These are phyloP conservation scores for Chaetomium fimeti DNA, from an alignment of 495 filamentous ascomycete genomes.

Conservation along the genomic window DNA sequence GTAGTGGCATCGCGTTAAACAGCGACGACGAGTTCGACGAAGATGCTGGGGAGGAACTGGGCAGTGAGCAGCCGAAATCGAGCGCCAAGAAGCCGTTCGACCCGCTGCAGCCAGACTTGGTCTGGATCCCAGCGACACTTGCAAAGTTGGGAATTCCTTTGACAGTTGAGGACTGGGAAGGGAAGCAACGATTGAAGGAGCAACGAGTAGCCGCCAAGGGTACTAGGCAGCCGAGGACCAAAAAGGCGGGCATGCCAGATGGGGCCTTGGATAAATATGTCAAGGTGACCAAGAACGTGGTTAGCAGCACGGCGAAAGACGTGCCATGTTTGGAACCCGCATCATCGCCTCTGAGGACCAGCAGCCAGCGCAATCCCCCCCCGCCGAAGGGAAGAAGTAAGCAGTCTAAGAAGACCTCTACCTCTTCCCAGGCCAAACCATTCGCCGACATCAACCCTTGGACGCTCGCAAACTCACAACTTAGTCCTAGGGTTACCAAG, in stretches of 20 bases:
- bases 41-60: conserved; percentile 50
- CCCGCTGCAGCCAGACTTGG: conserved; percentile 65
- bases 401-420: conserved; percentile 34
- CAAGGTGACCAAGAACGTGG: conserved; percentile 39
- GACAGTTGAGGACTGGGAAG: conserved; percentile 76
- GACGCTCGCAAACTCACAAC: conserved; percentile 45
- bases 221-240: conserved; percentile 30
- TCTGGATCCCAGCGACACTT: conserved; percentile 74
- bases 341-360: conserved; percentile 20
- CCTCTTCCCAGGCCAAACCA: conserved; percentile 23
- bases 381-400: conserved; percentile 32
- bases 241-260: conserved; percentile 29
- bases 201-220: conserved; percentile 29
- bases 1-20: conserved; percentile 52
- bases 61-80: conserved; percentile 27
- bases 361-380: conserved; percentile 13
- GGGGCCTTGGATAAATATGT: conserved; percentile 41
- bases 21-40: conserved; percentile 57
- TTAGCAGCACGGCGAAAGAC: conserved; percentile 11
- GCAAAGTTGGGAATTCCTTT: conserved; percentile 68
- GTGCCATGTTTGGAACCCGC: neutral
- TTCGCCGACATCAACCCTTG: conserved; percentile 41
- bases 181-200: conserved; percentile 52
- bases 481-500: conserved; percentile 36
- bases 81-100: conserved; percentile 56